phyloP scores from a whole-genome alignment of 495 filamentous ascomycete species.

The Friedmanniomyces endolithicus region DNA sequence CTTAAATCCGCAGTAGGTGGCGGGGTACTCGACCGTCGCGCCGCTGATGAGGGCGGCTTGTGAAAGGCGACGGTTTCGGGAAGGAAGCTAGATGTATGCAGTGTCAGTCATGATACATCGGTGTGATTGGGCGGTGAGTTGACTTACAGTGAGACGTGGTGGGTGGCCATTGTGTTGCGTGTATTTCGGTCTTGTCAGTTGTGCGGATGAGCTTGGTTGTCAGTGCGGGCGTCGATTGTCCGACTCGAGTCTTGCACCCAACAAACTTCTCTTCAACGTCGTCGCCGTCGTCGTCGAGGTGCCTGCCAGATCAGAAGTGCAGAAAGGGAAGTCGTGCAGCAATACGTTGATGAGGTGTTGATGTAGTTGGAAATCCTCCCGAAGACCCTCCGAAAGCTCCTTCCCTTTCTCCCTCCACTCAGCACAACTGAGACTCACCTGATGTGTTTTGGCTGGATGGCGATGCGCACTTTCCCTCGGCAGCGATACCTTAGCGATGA shows the following conservation, averaged over 20 bases:
- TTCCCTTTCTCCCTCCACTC: no score
- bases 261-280: no score
- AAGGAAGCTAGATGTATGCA: slow-evolving; percentile 45
- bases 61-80: slow-evolving; percentile 80
- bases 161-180: slow-evolving; percentile 4
- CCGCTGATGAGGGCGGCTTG: slow-evolving; percentile 17
- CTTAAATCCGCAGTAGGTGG: not conserved
- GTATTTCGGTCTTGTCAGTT: not conserved
- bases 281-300: no score
- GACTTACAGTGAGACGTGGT: slow-evolving; percentile 13
- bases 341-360: no score
- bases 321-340: no score
- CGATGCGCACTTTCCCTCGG: no score
- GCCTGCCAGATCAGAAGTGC: no score
- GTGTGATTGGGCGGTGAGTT: not conserved
- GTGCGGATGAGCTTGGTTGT: not conserved
- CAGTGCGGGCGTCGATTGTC: not conserved
- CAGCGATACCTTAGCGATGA: no score
- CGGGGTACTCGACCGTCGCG: not conserved
- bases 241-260: not conserved
- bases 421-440: not conserved
- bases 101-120: not conserved
- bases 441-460: no score
- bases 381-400: no score
- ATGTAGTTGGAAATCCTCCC: not conserved